Evolutionary conservation across 169 alveolate genomes (phyloP).

Genomic region (Theileria parva): DNA sequence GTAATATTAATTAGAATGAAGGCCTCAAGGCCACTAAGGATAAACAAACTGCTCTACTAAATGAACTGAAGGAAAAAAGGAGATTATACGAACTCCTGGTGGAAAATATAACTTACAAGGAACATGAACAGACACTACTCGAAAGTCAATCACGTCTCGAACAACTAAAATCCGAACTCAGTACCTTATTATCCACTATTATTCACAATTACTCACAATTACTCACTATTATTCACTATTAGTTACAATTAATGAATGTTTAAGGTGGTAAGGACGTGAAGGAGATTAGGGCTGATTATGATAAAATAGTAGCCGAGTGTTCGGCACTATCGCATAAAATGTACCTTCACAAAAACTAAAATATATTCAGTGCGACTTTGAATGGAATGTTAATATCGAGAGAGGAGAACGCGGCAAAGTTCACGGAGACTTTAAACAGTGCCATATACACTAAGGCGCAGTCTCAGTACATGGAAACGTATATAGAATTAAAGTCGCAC

Average conservation of each 20-base stretch:
- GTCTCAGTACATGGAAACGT: constrained; percentile 26
- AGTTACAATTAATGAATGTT: too few relatives aligned
- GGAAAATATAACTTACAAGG: constrained; percentile 55
- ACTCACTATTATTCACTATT: too few relatives aligned
- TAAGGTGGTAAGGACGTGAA: not conserved
- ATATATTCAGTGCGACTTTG: constrained; percentile 25
- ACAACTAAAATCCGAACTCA: constrained; percentile 42
- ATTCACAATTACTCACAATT: too few relatives aligned
- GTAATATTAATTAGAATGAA: not conserved
- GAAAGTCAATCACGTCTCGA: constrained; percentile 47
- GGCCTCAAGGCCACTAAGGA: constrained; percentile 8
- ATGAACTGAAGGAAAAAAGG: constrained; percentile 34
- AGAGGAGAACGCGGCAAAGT: constrained; percentile 29
- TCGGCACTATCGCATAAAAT: constrained; percentile 17
- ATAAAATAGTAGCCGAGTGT: constrained; percentile 10
- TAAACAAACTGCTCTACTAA: constrained; percentile 60
- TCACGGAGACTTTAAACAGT: constrained; percentile 15
- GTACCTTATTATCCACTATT: constrained; percentile 23
- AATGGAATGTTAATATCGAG: constrained; percentile 39
- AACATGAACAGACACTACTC: constrained; percentile 34
- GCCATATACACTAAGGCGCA: constrained; percentile 16
- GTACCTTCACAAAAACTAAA: not conserved
- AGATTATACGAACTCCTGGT: constrained; percentile 51
- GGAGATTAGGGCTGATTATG: constrained; percentile 1
- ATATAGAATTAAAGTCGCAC: constrained; percentile 31